Base-by-base conservation (phyloP, 768 basidiomycete species). In the Boletellus sp. region DNA sequence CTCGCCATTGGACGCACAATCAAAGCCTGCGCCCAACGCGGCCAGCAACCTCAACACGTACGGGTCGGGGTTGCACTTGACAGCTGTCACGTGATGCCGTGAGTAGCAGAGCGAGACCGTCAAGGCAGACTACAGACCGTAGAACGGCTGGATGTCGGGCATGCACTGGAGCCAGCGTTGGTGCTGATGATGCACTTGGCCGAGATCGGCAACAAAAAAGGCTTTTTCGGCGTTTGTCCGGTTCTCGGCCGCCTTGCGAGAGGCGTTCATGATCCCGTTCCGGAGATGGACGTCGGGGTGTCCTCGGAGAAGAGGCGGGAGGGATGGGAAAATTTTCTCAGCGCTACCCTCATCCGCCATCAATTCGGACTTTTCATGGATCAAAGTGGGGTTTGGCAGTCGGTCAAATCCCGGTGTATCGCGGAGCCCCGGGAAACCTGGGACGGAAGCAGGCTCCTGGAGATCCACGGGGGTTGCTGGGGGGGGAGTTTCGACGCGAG, bases 21-120 rank as follows among this genome's bases (percentile, higher is more conserved):
- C 96, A 72, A 99, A 99, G 15, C 94, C 94, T 2, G 90, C 75
- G 23, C 96, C 96, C 42, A 97, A 72, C 26, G 90, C 82, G 16
- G 91, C 90, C 36, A 99, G 81, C 43, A 99, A 79, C 52, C 93
- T 85, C 44, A 98, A 76, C 50, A 99, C 84, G 62, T 91, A 91
- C 4, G 94, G 93, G 62, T 98, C 95, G 19, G 96, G 95, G 74
- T 99, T 99, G 73, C 93, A 96, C 74, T 99, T 99, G 63, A 98
- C 83, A 52, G 96, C 93, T 93, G 65, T 47, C 57, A 54, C 54
- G 44, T 19, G 53, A 57, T 52, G 26, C 16, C 42, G 54, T 65
- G 52, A 65, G 62, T 40, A 62, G 62, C 58, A 62, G 53, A 60
- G 63, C 55, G 46, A 50, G 6, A 52, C 42, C 31, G 36, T 45